phyloP scores from a whole-genome alignment of 257 asterid genomes.

The Solanum rostratum region DNA sequence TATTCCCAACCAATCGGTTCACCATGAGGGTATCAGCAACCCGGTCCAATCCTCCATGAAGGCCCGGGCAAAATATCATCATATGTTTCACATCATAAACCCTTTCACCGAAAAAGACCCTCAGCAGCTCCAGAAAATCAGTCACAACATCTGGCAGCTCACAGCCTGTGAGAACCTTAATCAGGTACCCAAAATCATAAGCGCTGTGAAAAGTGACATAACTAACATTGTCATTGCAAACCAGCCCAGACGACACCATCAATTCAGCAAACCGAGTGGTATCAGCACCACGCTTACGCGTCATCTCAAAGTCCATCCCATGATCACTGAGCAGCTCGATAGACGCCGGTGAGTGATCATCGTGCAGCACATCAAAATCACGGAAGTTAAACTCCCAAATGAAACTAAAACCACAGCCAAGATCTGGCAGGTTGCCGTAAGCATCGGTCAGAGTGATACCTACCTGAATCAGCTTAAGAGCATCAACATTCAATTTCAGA shows the following conservation, averaged over 20 bases:
- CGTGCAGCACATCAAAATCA: conserved; percentile 48
- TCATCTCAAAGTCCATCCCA: conserved; percentile 44
- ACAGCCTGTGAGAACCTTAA: conserved; percentile 54
- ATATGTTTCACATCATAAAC: conserved; percentile 77
- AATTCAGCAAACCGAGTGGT: conserved; percentile 47
- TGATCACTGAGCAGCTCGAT: conserved; percentile 54
- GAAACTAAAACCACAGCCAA: conserved; percentile 23
- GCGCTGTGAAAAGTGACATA: conserved; percentile 68
- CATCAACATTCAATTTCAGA: conserved; percentile 60
- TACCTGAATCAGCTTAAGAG: conserved; percentile 65
- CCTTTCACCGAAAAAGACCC: conserved; percentile 43
- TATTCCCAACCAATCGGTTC: conserved; percentile 45
- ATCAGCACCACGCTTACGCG: conserved; percentile 28
- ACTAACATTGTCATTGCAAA: conserved; percentile 41
- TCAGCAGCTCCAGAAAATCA: conserved; percentile 42
- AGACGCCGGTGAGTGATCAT: conserved; percentile 45
- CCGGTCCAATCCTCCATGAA: conserved; percentile 73
- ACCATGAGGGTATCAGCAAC: conserved; percentile 46
- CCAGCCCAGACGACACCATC: conserved; percentile 60
- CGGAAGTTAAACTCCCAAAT: conserved; percentile 74
- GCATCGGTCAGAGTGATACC: conserved; percentile 64
- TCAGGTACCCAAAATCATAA: conserved; percentile 65
- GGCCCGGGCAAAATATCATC: conserved; percentile 47
- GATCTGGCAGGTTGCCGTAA: conserved; percentile 53
- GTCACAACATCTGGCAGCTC: conserved; percentile 29